phyloP scores from a whole-genome alignment of 2,329 filamentous ascomycete genomes.

The Leptodontidium sp. region DNA sequence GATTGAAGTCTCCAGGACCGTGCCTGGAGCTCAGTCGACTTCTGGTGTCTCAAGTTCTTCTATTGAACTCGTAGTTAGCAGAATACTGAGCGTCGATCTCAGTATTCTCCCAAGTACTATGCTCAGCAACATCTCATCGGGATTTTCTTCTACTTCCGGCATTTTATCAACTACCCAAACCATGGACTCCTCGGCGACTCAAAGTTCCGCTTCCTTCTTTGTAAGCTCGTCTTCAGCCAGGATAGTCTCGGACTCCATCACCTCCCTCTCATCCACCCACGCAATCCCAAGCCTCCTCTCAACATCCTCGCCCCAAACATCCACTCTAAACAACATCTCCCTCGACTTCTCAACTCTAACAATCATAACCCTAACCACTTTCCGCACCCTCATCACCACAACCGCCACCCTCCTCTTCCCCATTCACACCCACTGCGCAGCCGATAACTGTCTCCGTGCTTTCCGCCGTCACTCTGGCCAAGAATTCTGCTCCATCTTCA shows the following conservation, averaged over 20 bases:
- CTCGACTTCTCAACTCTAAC: not conserved
- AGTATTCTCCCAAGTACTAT: not conserved
- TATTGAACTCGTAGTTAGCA: not conserved
- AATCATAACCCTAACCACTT: conserved; percentile 12
- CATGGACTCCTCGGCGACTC: not conserved
- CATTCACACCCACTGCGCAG: conserved; percentile 17
- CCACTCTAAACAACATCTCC: not conserved
- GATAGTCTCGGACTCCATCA: not conserved
- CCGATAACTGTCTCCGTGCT: conserved; percentile 32
- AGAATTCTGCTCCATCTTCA: conserved; percentile 22
- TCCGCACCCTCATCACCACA: conserved; percentile 19
- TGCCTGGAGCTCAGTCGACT: not conserved
- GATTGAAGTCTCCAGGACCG: not conserved
- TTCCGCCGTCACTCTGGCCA: conserved; percentile 22
- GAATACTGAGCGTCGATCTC: not conserved
- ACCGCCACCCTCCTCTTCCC: not conserved
- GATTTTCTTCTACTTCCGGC: not conserved
- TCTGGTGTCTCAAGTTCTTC: not conserved
- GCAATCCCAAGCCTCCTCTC: not conserved
- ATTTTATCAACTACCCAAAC: not conserved
- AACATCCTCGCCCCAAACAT: not conserved
- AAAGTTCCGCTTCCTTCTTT: not conserved
- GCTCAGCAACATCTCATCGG: not conserved
- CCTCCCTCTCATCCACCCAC: not conserved
- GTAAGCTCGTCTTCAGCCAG: not conserved